Evolutionary conservation across 768 basidiomycete genomes (phyloP), one percentile per base, ranked within the genome.

Genomic region (Podaxis sp.): DNA sequence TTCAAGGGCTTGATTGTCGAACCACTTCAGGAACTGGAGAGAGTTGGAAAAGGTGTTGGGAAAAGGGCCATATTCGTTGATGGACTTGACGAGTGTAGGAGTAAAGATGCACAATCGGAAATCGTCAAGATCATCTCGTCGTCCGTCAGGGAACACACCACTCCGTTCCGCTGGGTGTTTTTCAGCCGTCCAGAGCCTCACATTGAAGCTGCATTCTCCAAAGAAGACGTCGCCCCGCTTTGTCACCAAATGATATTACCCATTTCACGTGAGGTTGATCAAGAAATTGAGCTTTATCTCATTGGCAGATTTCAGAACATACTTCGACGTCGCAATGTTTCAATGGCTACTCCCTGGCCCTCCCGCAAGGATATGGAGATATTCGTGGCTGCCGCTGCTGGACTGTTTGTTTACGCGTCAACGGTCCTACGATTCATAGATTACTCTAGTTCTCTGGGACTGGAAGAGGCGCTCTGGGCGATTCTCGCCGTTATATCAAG

Each of bases 341-440:
- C 12, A 11, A 15, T 4, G 33, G 7, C 11, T 11, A 3, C 17
- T 11, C 17, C 54, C 0, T 65, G 68, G 64, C 60, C 66, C 2
- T 57, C 60, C 2, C 30, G 51, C 11, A 13, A 30, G 10, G 49
- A 53, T 64, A 22, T 66, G 11, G 12, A 64, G 3, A 46, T 4
- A 5, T 49, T 68, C 5, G 67, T 72, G 4, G 36, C 59, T 6
- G 66, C 66, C 38, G 64, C 72, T 0, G 64, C 65, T 0, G 67
- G 71, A 1, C 64, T 70, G 10, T 74, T 74, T 50, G 68, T 74
- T 11, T 73, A 71, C 56, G 70, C 72, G 2, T 26, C 71, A 22
- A 72, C 71, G 0, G 69, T 73, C 6, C 55, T 70, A 55, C 70
- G 69, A 50, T 74, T 71, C 50, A 65, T 73, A 10, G 68, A 66